A percentile compares a stretch with the other conserved stretches of the same genome.
These are phyloP conservation scores for Yamadazyma oceani DNA, from an alignment of 1,139 yeast genomes.

Conservation along the genomic window DNA sequence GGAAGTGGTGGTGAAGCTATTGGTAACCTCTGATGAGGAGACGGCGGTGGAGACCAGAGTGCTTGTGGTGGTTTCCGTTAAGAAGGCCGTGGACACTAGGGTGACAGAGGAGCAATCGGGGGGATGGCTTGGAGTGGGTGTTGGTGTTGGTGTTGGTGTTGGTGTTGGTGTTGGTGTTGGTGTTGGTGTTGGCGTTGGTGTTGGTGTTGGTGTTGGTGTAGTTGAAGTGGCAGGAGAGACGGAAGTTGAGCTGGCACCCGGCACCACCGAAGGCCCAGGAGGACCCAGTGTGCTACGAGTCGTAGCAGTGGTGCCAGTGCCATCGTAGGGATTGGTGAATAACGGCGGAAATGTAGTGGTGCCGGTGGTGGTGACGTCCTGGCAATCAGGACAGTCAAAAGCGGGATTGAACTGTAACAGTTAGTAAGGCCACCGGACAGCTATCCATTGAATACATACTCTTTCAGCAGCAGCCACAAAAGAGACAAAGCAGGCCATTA, in stretches of 20 bases:
- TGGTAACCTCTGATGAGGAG: conserved; percentile 5
- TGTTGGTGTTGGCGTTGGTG: conserved; percentile 3
- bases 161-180: conserved; percentile 1
- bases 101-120: conserved; percentile 1
- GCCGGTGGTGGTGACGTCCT: conserved; percentile 22
- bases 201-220: conserved; percentile 4
- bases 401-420: conserved; percentile 23
- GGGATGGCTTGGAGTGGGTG: conserved; percentile 8
- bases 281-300: too few species aligned
- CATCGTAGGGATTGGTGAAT: conserved; percentile 7
- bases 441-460: conserved; percentile 6
- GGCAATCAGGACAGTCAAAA: conserved; percentile 24
- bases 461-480: conserved; percentile 8
- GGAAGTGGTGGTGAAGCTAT: conserved; percentile 2
- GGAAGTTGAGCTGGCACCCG: not conserved
- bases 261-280: not conserved
- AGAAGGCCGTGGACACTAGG: conserved; percentile 13
- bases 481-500: not conserved
- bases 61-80: conserved; percentile 13
- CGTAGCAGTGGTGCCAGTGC: not conserved
- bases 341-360: conserved; percentile 24
- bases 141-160: conserved; percentile 4
- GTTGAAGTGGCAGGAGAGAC: not conserved
- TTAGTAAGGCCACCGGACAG: conserved; percentile 9
- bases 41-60: conserved; percentile 6